A percentile compares a stretch with the other conserved stretches of the same genome.
These are phyloP conservation scores for Pseudohalonectria lignicola DNA, from an alignment of 2,329 filamentous ascomycete genomes.

Conservation along the genomic window DNA sequence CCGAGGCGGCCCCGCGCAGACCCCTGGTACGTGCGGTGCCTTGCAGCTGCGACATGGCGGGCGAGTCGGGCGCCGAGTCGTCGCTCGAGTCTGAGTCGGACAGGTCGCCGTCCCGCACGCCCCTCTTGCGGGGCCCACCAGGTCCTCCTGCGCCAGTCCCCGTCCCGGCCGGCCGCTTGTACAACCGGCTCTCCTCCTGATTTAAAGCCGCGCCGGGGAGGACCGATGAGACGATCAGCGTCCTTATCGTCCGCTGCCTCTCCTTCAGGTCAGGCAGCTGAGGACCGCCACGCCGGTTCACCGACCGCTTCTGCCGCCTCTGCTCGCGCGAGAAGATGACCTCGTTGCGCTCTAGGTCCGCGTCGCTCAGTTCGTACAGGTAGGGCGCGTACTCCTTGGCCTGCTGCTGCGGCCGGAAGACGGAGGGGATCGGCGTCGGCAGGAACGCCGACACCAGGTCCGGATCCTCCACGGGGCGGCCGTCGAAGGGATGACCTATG, in stretches of 20 bases:
- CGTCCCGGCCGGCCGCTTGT: slow-evolving; percentile 59
- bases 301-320: slow-evolving; percentile 85
- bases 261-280: slow-evolving; percentile 94
- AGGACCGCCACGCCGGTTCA: slow-evolving; percentile 86
- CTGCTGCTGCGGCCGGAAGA: slow-evolving; percentile 84
- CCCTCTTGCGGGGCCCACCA: slow-evolving; percentile 9
- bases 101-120: slow-evolving; percentile 54
- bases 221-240: slow-evolving; percentile 83
- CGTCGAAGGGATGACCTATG: slow-evolving; percentile 89
- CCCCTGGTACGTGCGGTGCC: slow-evolving; percentile 79
- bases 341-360: slow-evolving; percentile 82
- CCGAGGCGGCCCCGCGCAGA: slow-evolving; percentile 79
- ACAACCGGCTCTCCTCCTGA: slow-evolving; percentile 77
- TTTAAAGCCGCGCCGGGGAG: slow-evolving; percentile 74
- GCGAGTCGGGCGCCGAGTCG: slow-evolving; percentile 78
- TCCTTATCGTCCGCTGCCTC: slow-evolving; percentile 83
- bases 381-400: slow-evolving; percentile 92
- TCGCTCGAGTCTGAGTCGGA: slow-evolving; percentile 91
- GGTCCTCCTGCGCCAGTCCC: slow-evolving; percentile 6
- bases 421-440: slow-evolving; percentile 67
- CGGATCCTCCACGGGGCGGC: slow-evolving; percentile 81
- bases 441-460: slow-evolving; percentile 81
- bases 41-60: slow-evolving; percentile 59
- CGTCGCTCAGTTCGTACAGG: slow-evolving; percentile 86
- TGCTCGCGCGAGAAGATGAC: slow-evolving; percentile 90